Base-by-base conservation (phyloP, 1,284 basidiomycete species). In the Nidula niveotomentosa region DNA sequence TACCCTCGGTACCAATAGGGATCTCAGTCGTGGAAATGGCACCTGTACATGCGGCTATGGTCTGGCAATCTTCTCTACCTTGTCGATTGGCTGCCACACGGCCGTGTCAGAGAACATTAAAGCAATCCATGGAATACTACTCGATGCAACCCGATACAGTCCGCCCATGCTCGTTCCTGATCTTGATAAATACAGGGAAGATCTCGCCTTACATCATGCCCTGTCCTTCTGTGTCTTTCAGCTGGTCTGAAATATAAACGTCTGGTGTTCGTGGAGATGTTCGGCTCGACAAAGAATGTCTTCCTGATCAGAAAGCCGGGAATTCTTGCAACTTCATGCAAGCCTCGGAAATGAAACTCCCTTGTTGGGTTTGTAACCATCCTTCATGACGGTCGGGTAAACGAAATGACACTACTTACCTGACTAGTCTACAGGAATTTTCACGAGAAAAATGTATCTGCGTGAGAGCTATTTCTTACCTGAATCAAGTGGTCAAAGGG, bases 281-380 rank as follows among this genome's bases (percentile, higher is more conserved):
- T 33, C 46, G 46, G 15, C 46, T 18, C 15, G 13, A 36, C 48
- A 13, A 18, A 30, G 12, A 49, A 49, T 49, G 34, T 36, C 13
- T 33, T 18, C 18, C 30, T 17, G 12, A 18, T 47, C 30, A 47
- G 15, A 17, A 47, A 18, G 15, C 12, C 12, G 46, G 15, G 30
- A 47, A 33, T 13, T 33, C 18, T 18, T 12, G 15, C 18, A 13
- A 15, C 18, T 23, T 18, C 46, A 47, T 47, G 39, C 12, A 15
- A 35, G 30, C 48, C 48, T 49, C 64, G 64, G 64, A 65, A 60
- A 65, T 65, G 59, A 65, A 62, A 56, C 57, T 52, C 58, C 60
- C 64, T 56, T 65, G 62, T 65, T 58, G 15, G 36, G 43, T 47
- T 51, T 47, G 30, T 23, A 47, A 18, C 13, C 46, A 12, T 12